These are phyloP conservation scores for Candida namnaoensis DNA, from an alignment of 805 yeast species.

Conservation along the genomic window DNA sequence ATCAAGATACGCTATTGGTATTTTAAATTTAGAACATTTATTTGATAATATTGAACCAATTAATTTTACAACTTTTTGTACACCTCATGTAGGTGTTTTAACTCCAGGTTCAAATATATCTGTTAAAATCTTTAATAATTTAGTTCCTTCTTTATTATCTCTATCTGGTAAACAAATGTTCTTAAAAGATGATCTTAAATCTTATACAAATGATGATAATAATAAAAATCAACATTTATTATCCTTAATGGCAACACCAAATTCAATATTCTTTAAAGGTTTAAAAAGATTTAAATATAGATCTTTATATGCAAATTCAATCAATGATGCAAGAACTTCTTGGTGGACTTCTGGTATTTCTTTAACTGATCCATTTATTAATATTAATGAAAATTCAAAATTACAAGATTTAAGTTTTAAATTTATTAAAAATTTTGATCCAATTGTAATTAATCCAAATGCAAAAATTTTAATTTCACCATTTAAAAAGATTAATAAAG, in stretches of 20 bases:
- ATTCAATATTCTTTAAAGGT: constrained; percentile 51
- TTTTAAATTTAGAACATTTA: constrained; percentile 43
- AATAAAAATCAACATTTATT: constrained; percentile 39
- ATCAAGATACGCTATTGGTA: constrained; percentile 69
- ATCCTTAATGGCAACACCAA: constrained; percentile 54
- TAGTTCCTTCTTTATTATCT: constrained; percentile 62
- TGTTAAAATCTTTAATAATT: constrained; percentile 46
- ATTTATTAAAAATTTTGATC: constrained; percentile 44
- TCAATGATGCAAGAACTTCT: constrained; percentile 73
- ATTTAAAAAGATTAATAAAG: not conserved
- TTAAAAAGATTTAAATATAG: constrained; percentile 42
- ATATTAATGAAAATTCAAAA: constrained; percentile 33
- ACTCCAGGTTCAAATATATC: constrained; percentile 49
- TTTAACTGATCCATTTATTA: constrained; percentile 46
- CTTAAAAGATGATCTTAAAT: constrained; percentile 33
- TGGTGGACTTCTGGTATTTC: constrained; percentile 81
- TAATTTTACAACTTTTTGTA: constrained; percentile 50
- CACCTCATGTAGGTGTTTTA: constrained; percentile 63
- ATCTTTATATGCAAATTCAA: constrained; percentile 64
- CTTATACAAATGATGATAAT: not conserved
- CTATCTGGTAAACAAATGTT: constrained; percentile 72
- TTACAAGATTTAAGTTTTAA: constrained; percentile 28
- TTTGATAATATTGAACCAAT: constrained; percentile 50
- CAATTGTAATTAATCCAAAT: constrained; percentile 44
- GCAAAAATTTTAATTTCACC: constrained; percentile 28